Evolutionary conservation across 257 asterid genomes (phyloP).

Genomic region (Paulownia fortunei): DNA sequence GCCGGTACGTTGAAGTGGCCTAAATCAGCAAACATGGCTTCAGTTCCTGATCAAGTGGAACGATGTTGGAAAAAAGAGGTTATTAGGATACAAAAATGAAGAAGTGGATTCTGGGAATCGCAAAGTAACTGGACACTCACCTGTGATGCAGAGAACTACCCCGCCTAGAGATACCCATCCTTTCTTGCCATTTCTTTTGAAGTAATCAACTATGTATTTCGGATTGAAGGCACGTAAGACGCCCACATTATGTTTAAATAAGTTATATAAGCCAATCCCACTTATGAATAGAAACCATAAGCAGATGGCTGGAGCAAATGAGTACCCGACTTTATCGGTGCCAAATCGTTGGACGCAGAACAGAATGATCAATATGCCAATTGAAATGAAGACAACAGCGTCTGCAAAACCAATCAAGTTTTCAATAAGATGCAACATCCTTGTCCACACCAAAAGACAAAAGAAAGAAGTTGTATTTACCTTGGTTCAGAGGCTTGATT

Average conservation of each 20-base stretch:
- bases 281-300: constrained; percentile 59
- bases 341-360: constrained; percentile 73
- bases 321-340: constrained; percentile 72
- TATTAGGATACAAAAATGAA: background rate
- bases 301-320: constrained; percentile 68
- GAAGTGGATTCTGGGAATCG: background rate
- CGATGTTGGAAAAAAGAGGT: no score
- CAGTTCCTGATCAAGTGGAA: constrained; percentile 52
- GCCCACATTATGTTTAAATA: constrained; percentile 45
- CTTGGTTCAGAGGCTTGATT: constrained; percentile 45
- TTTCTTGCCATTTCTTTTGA: constrained; percentile 54
- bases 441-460: background rate
- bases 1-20: constrained; percentile 74
- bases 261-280: constrained; percentile 64
- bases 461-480: constrained; percentile 1
- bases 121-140: constrained; percentile 20
- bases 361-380: constrained; percentile 54
- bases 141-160: constrained; percentile 69
- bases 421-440: background rate
- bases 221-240: constrained; percentile 71
- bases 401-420: constrained; percentile 40
- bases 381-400: constrained; percentile 48
- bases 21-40: constrained; percentile 89
- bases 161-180: constrained; percentile 86
- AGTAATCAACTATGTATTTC: constrained; percentile 56